Percentiles rank a stretch among this genome's conserved stretches.
Conservation (phyloP, 768 basidiomycete genomes). For the Pilatotrama ljubarskyi region DNA sequence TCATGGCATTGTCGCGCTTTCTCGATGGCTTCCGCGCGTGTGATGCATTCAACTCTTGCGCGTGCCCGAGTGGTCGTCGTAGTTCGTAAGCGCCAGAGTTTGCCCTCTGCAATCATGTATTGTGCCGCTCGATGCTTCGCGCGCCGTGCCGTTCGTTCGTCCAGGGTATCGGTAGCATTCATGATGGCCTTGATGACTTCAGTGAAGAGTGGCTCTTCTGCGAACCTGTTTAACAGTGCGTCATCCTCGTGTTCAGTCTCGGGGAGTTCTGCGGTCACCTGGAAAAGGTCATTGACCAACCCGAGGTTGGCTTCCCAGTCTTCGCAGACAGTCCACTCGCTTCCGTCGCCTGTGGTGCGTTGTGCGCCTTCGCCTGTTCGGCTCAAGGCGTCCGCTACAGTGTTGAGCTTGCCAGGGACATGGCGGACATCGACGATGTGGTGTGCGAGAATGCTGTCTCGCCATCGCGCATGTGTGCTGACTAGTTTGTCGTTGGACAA, state of each 20-base stretch:
- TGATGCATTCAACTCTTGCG: constrained; percentile 7
- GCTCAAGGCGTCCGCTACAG: constrained; percentile 30
- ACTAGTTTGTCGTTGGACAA: constrained; percentile 31
- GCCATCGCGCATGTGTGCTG: constrained; percentile 36
- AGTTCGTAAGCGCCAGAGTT: constrained; percentile 28
- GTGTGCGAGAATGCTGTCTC: constrained; percentile 34
- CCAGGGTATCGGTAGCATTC: neutral
- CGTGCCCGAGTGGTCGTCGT: constrained; percentile 14
- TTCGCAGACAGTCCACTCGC: constrained; percentile 28
- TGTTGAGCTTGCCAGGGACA: constrained; percentile 25
- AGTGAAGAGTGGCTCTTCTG: constrained; percentile 6
- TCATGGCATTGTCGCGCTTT: constrained; percentile 7
- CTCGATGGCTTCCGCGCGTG: constrained; percentile 12
- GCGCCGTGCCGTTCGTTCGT: neutral
- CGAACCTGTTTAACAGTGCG: neutral
- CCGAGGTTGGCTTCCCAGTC: constrained; percentile 29
- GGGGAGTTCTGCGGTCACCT: neutral
- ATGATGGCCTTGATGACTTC: constrained; percentile 11
- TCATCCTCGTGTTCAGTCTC: neutral
- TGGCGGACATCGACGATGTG: constrained; percentile 27
- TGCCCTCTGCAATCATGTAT: constrained; percentile 13
- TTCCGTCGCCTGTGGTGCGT: constrained; percentile 13
- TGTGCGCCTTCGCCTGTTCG: constrained; percentile 16
- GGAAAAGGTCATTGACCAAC: constrained; percentile 19
- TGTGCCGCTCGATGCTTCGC: neutral